These are phyloP conservation scores for Fraxinus xanthoxyloides DNA, from an alignment of 305 asterid species.

Conservation along the genomic window DNA sequence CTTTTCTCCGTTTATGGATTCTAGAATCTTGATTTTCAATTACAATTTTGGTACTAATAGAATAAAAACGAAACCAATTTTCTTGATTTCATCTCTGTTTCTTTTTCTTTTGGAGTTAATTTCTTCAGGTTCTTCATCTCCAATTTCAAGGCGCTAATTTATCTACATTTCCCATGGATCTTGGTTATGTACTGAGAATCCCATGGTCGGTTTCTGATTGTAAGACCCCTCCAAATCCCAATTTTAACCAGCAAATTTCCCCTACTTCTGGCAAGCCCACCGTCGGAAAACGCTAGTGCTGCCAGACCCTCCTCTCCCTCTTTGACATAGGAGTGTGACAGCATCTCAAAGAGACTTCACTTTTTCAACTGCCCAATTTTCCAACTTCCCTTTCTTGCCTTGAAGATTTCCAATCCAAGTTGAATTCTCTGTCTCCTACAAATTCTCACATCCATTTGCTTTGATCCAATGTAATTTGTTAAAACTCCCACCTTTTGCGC, in stretches of 20 bases:
- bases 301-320: constrained; percentile 75
- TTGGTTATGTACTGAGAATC: constrained; percentile 47
- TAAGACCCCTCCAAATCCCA: constrained; percentile 24
- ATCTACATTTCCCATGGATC: constrained; percentile 59
- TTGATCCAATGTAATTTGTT: constrained; percentile 69
- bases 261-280: constrained; percentile 18
- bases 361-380: constrained; percentile 53
- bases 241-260: background rate
- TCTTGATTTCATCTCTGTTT: constrained; percentile 33
- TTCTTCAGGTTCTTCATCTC: background rate
- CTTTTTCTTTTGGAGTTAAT: constrained; percentile 15
- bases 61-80: constrained; percentile 32
- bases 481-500: constrained; percentile 51
- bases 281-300: constrained; percentile 37
- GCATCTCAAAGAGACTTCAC: constrained; percentile 51
- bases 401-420: constrained; percentile 54
- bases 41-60: background rate
- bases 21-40: background rate
- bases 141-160: constrained; percentile 20
- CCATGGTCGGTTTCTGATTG: constrained; percentile 75
- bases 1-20: background rate
- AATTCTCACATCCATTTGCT: constrained; percentile 51
- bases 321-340: constrained; percentile 55
- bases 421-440: constrained; percentile 48
- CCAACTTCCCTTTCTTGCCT: constrained; percentile 73